Conservation (phyloP, 129 eudicot species). For the Ambrosia trifida region DNA sequence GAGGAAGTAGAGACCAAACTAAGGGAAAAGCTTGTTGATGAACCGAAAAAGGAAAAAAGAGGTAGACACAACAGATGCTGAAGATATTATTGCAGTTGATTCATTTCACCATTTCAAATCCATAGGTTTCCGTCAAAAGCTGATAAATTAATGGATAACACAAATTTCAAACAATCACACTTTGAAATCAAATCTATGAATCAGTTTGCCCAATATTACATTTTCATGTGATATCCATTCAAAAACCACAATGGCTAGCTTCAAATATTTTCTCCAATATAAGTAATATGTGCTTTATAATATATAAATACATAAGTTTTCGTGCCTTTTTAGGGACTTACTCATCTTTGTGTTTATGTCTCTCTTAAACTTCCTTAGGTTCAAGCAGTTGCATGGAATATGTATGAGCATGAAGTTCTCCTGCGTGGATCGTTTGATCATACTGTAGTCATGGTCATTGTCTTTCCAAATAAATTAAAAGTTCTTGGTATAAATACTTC, state of each 20-base stretch:
- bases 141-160: too few relatives aligned
- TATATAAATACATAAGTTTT: background rate
- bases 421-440: conserved; percentile 96
- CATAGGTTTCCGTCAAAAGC: too few relatives aligned
- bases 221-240: too few relatives aligned
- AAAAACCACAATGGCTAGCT: background rate
- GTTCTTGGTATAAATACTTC: background rate
- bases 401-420: conserved; percentile 68
- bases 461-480: background rate
- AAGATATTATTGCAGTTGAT: conserved; percentile 43
- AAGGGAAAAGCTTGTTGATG: conserved; percentile 58
- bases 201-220: background rate
- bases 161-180: too few relatives aligned
- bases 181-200: background rate
- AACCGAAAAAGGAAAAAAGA: conserved; percentile 37
- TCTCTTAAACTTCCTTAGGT: conserved; percentile 46
- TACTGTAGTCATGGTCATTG: conserved; percentile 74
- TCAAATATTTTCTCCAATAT: background rate
- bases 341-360: background rate
- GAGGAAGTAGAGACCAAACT: conserved; percentile 70
- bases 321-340: conserved; percentile 8
- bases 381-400: conserved; percentile 93
- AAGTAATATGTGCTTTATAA: background rate
- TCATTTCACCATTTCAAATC: too few relatives aligned
- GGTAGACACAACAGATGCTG: conserved; percentile 34